phyloP scores from a whole-genome alignment of 2,329 filamentous ascomycete species.

The Xylaria sp. region DNA sequence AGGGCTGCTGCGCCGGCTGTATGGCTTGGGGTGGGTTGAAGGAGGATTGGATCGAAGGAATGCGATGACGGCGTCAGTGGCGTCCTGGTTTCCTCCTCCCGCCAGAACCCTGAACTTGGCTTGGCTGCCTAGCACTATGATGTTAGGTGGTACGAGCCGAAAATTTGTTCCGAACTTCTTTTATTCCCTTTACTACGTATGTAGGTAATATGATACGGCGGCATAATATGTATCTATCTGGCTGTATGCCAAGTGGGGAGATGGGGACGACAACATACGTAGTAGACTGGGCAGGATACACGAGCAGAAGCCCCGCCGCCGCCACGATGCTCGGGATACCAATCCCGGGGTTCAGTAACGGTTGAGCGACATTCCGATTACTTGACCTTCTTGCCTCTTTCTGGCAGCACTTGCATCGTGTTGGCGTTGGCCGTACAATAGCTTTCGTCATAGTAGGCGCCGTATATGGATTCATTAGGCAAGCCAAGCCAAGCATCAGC shows the following conservation, averaged over 20 bases:
- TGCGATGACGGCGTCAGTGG: conserved; percentile 24
- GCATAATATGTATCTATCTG: not conserved
- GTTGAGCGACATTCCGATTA: not conserved
- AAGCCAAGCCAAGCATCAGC: conserved; percentile 22
- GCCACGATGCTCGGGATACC: conserved; percentile 19
- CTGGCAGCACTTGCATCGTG: not conserved
- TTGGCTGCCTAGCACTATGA: conserved; percentile 11
- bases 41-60: conserved; percentile 13
- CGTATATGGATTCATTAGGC: conserved; percentile 26
- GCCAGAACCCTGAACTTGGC: conserved; percentile 3
- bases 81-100: conserved; percentile 6
- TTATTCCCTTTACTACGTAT: not conserved
- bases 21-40: not conserved
- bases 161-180: not conserved
- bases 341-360: conserved; percentile 21
- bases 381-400: not conserved
- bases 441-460: conserved; percentile 21
- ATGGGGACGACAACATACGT: not conserved
- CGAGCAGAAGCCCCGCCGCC: conserved; percentile 10
- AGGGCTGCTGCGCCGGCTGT: conserved; percentile 13
- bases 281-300: not conserved
- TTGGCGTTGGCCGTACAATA: conserved; percentile 17
- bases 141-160: conserved; percentile 11
- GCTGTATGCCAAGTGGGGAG: not conserved
- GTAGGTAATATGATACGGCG: conserved; percentile 13